Base-by-base conservation (phyloP, 2,329 filamentous ascomycete species). In the Chaetomium sp. region DNA sequence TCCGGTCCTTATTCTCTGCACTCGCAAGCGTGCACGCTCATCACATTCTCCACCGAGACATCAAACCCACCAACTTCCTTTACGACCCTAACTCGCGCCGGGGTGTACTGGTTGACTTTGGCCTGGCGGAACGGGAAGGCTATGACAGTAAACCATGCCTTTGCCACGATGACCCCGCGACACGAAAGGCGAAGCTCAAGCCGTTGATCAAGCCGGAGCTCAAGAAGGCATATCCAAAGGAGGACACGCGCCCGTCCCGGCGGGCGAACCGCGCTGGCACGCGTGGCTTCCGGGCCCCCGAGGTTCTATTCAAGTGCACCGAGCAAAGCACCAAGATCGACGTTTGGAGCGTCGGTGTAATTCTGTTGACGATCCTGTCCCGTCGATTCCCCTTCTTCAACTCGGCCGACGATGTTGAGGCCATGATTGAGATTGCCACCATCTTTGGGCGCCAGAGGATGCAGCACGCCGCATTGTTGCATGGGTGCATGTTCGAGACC, bases 351-450 rank as follows among this genome's bases (percentile, higher is more conserved):
- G 91, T 87, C 0, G 94, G 94, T 43, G 91, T 99, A n/a, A 95
- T 99, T 54, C 79, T 99, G 2, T 78, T 99, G n/a, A 99, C 94
- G 0, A 87, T 99, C 60, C 77, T 99, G 11, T 92, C 89, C 42
- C 87, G 88, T 55, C 85, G 94, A 4, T 99, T 99, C 66, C 94
- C 94, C 1, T 99, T 99, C 73, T 99, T 99, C 79, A 96, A 99
- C 73, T 95, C 89, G 46, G 87, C 91, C n/a, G 94, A 99, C 69
- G 94, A 99, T 66, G 88, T 99, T 48, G 94, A 99, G 68, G 94
- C 94, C 51, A 87, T 96, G 80, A 92, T 99, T 63, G 94, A 99
- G 71, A 95, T 99, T 62, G 89, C 91, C 38, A 95, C 90, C 56
- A 95, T 99, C 58, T 96, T 97, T 69, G 94, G 94, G 49, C 79